phyloP scores from a whole-genome alignment of 2,329 filamentous ascomycete species.

The Apiospora aurea region DNA sequence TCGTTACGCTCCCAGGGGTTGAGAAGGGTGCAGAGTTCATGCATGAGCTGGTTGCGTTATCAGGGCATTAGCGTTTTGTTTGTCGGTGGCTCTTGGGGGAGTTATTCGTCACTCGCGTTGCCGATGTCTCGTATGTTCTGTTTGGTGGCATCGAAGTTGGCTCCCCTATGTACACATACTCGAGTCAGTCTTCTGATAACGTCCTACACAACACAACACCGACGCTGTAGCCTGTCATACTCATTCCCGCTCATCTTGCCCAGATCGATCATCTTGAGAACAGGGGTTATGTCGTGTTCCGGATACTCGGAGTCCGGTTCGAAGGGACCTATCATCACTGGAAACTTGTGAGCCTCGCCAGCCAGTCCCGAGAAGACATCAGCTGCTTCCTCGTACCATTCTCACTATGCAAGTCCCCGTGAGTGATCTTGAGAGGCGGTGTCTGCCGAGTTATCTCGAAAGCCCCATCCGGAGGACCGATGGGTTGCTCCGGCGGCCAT shows the following conservation, averaged over 20 bases:
- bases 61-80: background rate
- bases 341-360: background rate
- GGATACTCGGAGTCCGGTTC: background rate
- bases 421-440: background rate
- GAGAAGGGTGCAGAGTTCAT: background rate
- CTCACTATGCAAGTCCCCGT: conserved; percentile 9
- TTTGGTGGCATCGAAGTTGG: background rate
- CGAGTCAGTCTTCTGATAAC: background rate
- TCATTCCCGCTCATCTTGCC: background rate
- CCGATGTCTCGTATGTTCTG: background rate
- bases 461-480: background rate
- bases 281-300: conserved; percentile 16
- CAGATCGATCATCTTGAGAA: conserved; percentile 12
- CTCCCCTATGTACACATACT: background rate
- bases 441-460: background rate
- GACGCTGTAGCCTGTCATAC: background rate
- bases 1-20: background rate
- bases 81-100: no score
- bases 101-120: background rate
- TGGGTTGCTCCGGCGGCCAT: conserved; percentile 10
- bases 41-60: background rate
- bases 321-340: conserved; percentile 21
- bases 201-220: no score
- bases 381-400: background rate
- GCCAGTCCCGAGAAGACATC: background rate